Percentiles rank a stretch among this genome's conserved stretches.
These are phyloP conservation scores for Ailanthus altissimus DNA, from an alignment of 345 rosid species.

Conservation along the genomic window DNA sequence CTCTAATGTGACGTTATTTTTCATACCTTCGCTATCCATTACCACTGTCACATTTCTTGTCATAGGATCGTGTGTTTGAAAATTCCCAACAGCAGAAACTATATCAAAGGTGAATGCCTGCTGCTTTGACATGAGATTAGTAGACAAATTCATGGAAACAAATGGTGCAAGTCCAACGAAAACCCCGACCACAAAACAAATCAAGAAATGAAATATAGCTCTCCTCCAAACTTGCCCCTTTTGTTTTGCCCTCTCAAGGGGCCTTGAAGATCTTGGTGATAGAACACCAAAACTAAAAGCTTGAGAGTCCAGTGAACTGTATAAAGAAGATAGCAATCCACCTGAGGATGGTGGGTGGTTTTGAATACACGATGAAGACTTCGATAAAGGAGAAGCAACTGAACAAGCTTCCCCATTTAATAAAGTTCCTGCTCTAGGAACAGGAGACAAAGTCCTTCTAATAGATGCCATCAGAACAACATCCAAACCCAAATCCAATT, in stretches of 20 bases:
- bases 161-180: conserved; percentile 52
- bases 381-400: conserved; percentile 60
- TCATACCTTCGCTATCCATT: conserved; percentile 4
- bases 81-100: conserved; percentile 29
- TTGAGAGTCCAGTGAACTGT: conserved; percentile 44
- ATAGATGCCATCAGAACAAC: conserved; percentile 61
- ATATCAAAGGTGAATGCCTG: conserved; percentile 45
- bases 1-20: conserved; percentile 26
- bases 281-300: conserved; percentile 32
- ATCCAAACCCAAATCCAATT: conserved; percentile 27
- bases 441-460: conserved; percentile 57
- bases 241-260: conserved; percentile 44
- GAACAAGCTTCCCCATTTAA: conserved; percentile 49
- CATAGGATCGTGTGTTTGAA: conserved; percentile 15
- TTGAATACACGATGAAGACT: conserved; percentile 40
- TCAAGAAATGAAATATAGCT: conserved; percentile 46
- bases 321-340: conserved; percentile 43
- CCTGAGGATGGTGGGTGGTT: conserved; percentile 32
- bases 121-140: conserved; percentile 29
- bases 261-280: conserved; percentile 46
- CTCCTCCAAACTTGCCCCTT: conserved; percentile 58
- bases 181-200: conserved; percentile 52
- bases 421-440: conserved; percentile 46
- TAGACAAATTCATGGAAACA: conserved; percentile 36
- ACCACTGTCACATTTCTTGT: conserved; percentile 19